Base-by-base conservation (phyloP, 305 asterid species). In the Fraxinus greggii region DNA sequence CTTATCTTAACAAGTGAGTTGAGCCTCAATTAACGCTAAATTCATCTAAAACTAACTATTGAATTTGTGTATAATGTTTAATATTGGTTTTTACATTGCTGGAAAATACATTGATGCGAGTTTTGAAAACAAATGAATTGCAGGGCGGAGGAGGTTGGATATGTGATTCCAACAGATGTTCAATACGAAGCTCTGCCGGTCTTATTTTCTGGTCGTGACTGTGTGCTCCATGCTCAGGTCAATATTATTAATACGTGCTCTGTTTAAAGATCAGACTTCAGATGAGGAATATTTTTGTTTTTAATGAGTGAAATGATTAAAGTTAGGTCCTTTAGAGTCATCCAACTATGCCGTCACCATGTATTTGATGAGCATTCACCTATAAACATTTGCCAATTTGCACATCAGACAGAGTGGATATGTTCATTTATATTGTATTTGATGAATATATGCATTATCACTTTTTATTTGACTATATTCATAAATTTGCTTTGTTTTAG, bases 181-280 rank as follows among this genome's bases (percentile, higher is more conserved):
- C 99, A 95, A 89, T 79, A 79, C 80, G 89, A 89, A 83, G 91
- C 97, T 17, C 84, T 95, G 83, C 99, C 98, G 13, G 82, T 92
- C 79, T 90, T 95, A 29, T 90, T 92, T 80, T 89, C 95, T 36
- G 99, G 98, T 31, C 89, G 89, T 74, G 99, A 95, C 82, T 91
- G 95, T 82, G 89, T 95, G 84, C 90, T 95, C 86, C 99, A 94
- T 80, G 97, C 99, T 82, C 99, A 95, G 98, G 99, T 95, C 80
- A 82, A 80, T 85, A 28, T 54, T 4, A 51, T 17, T 80, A 26
- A 29, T 75, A 26, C 0, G 19, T 72, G 78, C 54, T 35, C 23
- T 78, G 13, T 8, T 21, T 32, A 5, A 29, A 24, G 24, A 12
- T 31, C 32, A 70, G 23, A 70, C 12, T 23, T 56, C 51, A 4